Base-by-base conservation (phyloP, 164 flowering plant species). In the Saururus chinensis region DNA sequence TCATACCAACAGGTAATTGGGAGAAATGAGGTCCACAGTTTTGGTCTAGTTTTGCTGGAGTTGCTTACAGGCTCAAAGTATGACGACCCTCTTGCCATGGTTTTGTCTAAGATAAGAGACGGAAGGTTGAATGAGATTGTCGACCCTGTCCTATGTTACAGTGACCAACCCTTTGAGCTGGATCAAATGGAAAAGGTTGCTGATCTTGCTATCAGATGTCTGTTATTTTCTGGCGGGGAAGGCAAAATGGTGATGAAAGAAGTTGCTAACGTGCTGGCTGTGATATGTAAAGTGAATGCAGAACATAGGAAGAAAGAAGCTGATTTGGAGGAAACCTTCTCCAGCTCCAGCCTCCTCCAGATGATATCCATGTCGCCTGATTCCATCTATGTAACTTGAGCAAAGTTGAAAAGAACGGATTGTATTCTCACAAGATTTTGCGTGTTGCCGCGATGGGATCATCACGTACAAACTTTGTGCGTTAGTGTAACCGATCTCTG, bases 301-400 rank as follows among this genome's bases (percentile, higher is more conserved):
- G 81, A 76, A 64, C 80, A 82, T 30, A 62, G 74, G 23, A 73
- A 77, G 37, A 73, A 66, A 63, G 79, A 78, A 48, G 25, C 19
- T 4, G 56, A 56, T 22, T 63, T 82, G 41, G 87, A 89, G 61
- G 96, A 87, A 68, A 89, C 95, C 14, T 87, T 89, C 57, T 89
- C 93, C 1, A 85, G 86, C 61, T 87, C 91, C 7, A 84, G 96
- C 65, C 85, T 89, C 23, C 84, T 89, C 57, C 96, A 89, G 71
- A 89, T 89, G 96, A 81, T 89, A 40, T 89, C 96, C 0, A 73
- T 81, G 85, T 89, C 96, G 21, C 96, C 96, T 13, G 96, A 89
- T 61, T 84, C 92, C 53, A 72, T 35, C 40, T 26, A 79, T 67
- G 73, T 76, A 41, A 82, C 82, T 59, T 73, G 71, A 64, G 24